Evolutionary conservation across 1,284 basidiomycete species (phyloP).

Genomic region (Cryptococcus amylolentus): DNA sequence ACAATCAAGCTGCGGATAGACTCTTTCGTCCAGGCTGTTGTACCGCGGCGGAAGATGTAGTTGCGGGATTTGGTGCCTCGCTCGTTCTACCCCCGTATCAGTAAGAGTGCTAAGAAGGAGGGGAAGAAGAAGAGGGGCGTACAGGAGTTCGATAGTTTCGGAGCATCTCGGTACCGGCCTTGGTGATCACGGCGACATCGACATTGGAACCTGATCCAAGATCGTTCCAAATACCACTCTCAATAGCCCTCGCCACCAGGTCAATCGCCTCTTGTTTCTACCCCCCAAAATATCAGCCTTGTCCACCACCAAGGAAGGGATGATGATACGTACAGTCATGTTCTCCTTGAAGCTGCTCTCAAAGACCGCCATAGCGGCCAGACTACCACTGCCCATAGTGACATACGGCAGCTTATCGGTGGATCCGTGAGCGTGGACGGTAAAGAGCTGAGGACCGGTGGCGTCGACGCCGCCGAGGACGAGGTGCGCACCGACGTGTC

Average conservation of each 20-base stretch:
- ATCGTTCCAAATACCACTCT: slow-evolving; percentile 98
- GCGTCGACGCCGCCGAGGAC: slow-evolving; percentile 95
- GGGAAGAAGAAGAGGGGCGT: slow-evolving; percentile 15
- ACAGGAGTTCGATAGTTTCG: slow-evolving; percentile 84
- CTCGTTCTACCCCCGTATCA: slow-evolving; percentile 58
- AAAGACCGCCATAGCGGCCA: slow-evolving; percentile 98
- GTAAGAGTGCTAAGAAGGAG: no score
- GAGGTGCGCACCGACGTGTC: slow-evolving; percentile 89
- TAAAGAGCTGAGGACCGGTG: slow-evolving; percentile 92
- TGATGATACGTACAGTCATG: slow-evolving; percentile 62
- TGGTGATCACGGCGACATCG: slow-evolving; percentile 92
- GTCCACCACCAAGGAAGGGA: not conserved
- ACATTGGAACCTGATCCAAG: slow-evolving; percentile 96
- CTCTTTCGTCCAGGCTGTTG: slow-evolving; percentile 83
- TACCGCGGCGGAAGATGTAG: slow-evolving; percentile 80
- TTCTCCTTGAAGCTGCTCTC: slow-evolving; percentile 81
- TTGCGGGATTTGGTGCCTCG: slow-evolving; percentile 70
- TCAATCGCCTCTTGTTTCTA: slow-evolving; percentile 73
- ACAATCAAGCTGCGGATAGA: slow-evolving; percentile 67
- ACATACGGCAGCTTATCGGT: slow-evolving; percentile 99
- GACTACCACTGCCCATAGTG: slow-evolving; percentile 94
- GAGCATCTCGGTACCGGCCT: slow-evolving; percentile 75
- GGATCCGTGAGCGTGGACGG: slow-evolving; percentile 92
- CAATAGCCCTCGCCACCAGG: slow-evolving; percentile 82
- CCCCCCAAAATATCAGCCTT: not conserved